phyloP scores from a whole-genome alignment of 495 filamentous ascomycete genomes.

The Aspergillus nidulans region DNA sequence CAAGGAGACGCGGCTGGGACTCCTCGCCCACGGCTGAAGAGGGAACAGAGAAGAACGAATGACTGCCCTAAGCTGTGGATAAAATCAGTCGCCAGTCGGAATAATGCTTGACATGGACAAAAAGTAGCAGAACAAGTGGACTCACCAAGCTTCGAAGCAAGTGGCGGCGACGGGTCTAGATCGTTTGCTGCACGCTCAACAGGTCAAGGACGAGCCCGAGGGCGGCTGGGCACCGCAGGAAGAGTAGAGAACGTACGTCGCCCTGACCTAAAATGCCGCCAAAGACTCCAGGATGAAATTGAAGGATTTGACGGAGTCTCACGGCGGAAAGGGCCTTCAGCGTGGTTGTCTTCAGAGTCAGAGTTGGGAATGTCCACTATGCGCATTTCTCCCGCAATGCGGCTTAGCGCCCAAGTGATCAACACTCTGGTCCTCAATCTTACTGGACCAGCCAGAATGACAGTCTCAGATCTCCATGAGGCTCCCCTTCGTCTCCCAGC shows the following conservation, averaged over 20 bases:
- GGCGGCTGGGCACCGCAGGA: conserved; percentile 9
- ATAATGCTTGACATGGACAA: neutral
- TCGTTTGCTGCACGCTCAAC: conserved; percentile 13
- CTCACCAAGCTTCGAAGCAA: conserved; percentile 15
- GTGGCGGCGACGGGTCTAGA: conserved; percentile 14
- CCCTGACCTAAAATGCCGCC: neutral
- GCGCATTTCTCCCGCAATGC: neutral
- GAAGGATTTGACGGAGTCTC: neutral
- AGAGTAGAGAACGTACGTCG: neutral
- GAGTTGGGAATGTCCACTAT: neutral
- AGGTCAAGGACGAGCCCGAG: conserved; percentile 14
- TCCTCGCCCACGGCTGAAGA: conserved; percentile 11
- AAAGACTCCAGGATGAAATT: neutral
- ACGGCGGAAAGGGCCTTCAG: neutral
- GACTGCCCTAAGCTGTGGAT: neutral
- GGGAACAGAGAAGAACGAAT: conserved; percentile 10
- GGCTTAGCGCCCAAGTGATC: conserved; percentile 11
- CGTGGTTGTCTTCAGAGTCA: neutral
- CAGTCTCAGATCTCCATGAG: neutral
- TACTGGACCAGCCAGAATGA: conserved; percentile 5
- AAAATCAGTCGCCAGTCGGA: conserved; percentile 1
- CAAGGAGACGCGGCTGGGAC: conserved; percentile 7
- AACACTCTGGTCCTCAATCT: neutral
- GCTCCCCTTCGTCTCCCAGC: conserved; percentile 8
- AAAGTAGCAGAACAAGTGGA: neutral